phyloP scores from a whole-genome alignment of 352 stramenopile genomes.

The Globisporangium ultimum region DNA sequence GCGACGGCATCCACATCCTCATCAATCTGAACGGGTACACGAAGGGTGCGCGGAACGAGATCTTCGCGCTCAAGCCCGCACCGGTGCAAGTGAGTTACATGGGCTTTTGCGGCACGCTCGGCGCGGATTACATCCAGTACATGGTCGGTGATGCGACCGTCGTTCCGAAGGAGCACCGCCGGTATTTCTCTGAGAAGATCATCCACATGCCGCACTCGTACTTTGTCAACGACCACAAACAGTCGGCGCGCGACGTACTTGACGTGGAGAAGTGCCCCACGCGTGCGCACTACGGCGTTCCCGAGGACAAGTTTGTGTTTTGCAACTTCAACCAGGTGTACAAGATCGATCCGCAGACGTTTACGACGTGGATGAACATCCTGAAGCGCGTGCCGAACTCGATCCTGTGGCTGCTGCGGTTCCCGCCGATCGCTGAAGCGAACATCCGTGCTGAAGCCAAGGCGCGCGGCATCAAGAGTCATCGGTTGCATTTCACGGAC shows the following conservation, averaged over 20 bases:
- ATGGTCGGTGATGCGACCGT: constrained; percentile 86
- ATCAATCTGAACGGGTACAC: constrained; percentile 94
- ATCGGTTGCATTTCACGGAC: constrained; percentile 82
- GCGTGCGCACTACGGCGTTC: constrained; percentile 84
- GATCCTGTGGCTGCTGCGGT: constrained; percentile 90
- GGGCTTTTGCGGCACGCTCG: constrained; percentile 89
- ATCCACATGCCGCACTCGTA: constrained; percentile 92
- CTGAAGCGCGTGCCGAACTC: constrained; percentile 89
- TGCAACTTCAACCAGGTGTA: constrained; percentile 95
- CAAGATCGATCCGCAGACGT: constrained; percentile 93
- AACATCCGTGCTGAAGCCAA: constrained; percentile 85
- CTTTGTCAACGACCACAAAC: constrained; percentile 92
- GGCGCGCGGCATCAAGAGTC: constrained; percentile 60
- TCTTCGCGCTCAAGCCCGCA: constrained; percentile 90
- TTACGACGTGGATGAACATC: constrained; percentile 92
- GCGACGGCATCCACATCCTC: constrained; percentile 87
- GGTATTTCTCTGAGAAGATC: constrained; percentile 87
- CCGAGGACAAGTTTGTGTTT: constrained; percentile 93
- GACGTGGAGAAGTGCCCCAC: constrained; percentile 74
- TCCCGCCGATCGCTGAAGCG: constrained; percentile 71
- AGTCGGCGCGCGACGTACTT: constrained; percentile 79
- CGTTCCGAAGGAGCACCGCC: constrained; percentile 57
- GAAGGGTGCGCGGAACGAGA: constrained; percentile 89
- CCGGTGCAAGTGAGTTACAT: constrained; percentile 91
- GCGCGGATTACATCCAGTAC: constrained; percentile 92